Base-by-base conservation (phyloP, 768 basidiomycete genomes). In the Rubroboletus pulcherrimus region DNA sequence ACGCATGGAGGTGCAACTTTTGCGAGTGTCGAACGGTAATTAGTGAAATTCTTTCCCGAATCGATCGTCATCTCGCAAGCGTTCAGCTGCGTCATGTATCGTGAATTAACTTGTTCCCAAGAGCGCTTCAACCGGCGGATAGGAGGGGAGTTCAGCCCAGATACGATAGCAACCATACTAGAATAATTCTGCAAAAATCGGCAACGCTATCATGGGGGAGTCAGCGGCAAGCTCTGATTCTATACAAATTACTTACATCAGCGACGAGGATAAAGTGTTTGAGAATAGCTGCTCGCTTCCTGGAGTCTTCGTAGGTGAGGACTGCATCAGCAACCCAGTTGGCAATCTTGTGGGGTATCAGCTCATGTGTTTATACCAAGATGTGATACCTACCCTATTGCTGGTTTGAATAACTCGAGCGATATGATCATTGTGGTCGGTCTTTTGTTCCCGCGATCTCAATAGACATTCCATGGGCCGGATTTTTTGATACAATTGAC, bases 111-210 rank as follows among this genome's bases (percentile, higher is more conserved):
- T 73, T 87, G 84, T 60, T 97, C 93, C 87, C 93, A 95, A 5
- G 96, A 95, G 48, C 96, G 84, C 69, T 93, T 95, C 56, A 98
- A 77, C 9, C 96, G 85, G 42, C 89, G 86, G 57, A 98, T 94
- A 12, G 93, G 93, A 19, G 96, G 90, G 1, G 92, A 92, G 63
- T 96, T 95, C 51, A 98, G 78, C 7, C 94, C 96, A 14, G 96
- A 96, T 37, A 94, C 86, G 53, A 98, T 90, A 34, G 94, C 93
- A 55, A 93, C 91, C 87, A 98, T 92, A n/a, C 87, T 91, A 19
- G 94, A 95, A 74, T 93, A 98, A 73, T 98, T 98, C 70, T 95
- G 91, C 61, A 98, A 74, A 17, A 74, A 71, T 44, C 92, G 89
- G 70, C 95, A 96, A 31, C 91, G 90, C 95, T 98, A 60, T 44